Base-by-base conservation (phyloP, 2,329 filamentous ascomycete genomes). In the Penicillium sp. region DNA sequence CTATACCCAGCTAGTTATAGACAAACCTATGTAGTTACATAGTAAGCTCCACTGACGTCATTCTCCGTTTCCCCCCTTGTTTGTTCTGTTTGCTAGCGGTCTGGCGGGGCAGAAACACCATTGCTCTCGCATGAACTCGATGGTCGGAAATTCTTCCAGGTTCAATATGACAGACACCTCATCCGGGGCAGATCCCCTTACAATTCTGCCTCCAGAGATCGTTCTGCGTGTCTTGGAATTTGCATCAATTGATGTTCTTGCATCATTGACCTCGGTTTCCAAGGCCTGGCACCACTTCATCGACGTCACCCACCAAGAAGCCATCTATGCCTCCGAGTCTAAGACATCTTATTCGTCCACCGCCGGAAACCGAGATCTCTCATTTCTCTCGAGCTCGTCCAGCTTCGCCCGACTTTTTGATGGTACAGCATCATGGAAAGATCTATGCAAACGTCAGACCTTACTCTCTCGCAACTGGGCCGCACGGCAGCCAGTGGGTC, bases 211-310 rank as follows among this genome's bases (percentile, higher is more conserved):
- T 0, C 55, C 65, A 1, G 67, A 70, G 47, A 55, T 70, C 20
- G 56, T 68, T 22, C 52, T 69, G 15, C 61, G 57, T 10, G 60
- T 68, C 14, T 42, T 69, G 14, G 63, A 70, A 22, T 67, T 66
- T 40, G 46, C 60, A 4, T 39, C 62, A 2, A 27, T 62, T 4
- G 50, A 62, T 4, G 48, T 56, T 6, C 43, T 69, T n/a, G 64
- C 64, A 6, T 52, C 55, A 8, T 52, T 68, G 16, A 65, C 59
- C 6, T 48, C 52, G 2, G 41, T 57, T 5, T 64, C 59, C 23
- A 57, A 55, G 30, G 53, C 58, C 28, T 69, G 67, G 67, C 58
- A 69, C 41, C 37, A 48, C 10, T 69, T 70, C 49, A 66, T 69
- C 47, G 65, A 69, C 41, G 45, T 60, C 41, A 61, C 58, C 7